These are phyloP conservation scores for Austroboletus novae-zelandiae DNA, from an alignment of 1,284 basidiomycete genomes.

Conservation along the genomic window DNA sequence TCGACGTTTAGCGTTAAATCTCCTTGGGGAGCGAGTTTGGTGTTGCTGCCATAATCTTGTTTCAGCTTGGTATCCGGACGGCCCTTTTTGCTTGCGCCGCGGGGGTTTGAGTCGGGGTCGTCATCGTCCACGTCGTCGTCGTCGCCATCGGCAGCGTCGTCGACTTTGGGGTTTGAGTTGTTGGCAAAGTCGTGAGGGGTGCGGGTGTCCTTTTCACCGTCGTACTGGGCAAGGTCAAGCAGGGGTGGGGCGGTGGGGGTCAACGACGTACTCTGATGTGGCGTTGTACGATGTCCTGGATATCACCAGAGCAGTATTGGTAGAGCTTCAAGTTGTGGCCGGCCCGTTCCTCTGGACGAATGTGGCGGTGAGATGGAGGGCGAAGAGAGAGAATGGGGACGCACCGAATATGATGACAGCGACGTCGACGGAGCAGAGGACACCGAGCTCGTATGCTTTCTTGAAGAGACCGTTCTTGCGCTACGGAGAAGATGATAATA, in stretches of 20 bases:
- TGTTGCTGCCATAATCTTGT: slow-evolving; percentile 22
- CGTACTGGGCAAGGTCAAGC: slow-evolving; percentile 36
- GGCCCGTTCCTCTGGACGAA: slow-evolving; percentile 46
- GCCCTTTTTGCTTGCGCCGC: slow-evolving; percentile 23
- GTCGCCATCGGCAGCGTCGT: slow-evolving; percentile 41
- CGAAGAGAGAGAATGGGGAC: slow-evolving; percentile 13
- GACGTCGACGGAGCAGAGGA: slow-evolving; percentile 60
- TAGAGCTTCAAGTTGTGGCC: slow-evolving; percentile 60
- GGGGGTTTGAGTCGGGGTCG: slow-evolving; percentile 27
- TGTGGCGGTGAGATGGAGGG: slow-evolving; percentile 1
- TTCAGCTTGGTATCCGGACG: slow-evolving; percentile 29
- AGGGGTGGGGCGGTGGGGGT: neutral
- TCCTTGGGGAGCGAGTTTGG: slow-evolving; percentile 17
- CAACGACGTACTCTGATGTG: slow-evolving; percentile 42
- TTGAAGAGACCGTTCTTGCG: slow-evolving; percentile 89
- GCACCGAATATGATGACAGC: slow-evolving; percentile 61
- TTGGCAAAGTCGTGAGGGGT: slow-evolving; percentile 47
- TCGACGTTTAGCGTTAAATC: slow-evolving; percentile 27
- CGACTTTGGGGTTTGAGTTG: slow-evolving; percentile 34
- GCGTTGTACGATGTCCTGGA: slow-evolving; percentile 49
- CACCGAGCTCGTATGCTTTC: slow-evolving; percentile 86
- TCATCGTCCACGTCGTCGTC: slow-evolving; percentile 40
- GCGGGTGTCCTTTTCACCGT: slow-evolving; percentile 52
- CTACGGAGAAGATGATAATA: slow-evolving; percentile 46
- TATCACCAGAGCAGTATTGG: slow-evolving; percentile 59